A percentile compares a stretch with the other conserved stretches of the same genome.
Evolutionary conservation across 2,329 filamentous ascomycete species (phyloP).

Genomic region (Alternaria novae-zelandiae): DNA sequence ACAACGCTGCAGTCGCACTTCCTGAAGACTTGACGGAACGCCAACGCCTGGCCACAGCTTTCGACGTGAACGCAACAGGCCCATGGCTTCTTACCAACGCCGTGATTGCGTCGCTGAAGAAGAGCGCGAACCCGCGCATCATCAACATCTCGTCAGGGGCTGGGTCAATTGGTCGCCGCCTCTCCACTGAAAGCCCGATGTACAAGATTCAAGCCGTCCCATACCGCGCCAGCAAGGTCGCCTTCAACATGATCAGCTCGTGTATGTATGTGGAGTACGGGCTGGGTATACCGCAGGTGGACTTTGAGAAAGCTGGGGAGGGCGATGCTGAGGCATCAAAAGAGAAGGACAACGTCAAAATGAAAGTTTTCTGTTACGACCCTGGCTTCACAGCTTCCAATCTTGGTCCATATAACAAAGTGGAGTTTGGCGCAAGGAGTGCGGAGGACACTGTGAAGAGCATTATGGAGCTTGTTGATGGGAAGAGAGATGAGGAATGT

Average conservation of each 20-base stretch:
- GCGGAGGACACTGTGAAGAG: slow-evolving; percentile 41
- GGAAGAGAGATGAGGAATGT: slow-evolving; percentile 45
- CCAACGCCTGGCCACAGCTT: slow-evolving; percentile 31
- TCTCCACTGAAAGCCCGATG: slow-evolving; percentile 32
- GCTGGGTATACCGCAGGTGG: slow-evolving; percentile 13
- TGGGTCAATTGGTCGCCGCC: slow-evolving; percentile 40
- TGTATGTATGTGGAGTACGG: slow-evolving; percentile 42
- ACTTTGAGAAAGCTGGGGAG: not conserved
- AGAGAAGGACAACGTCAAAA: slow-evolving; percentile 12
- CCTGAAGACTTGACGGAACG: slow-evolving; percentile 25
- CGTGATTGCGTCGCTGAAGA: slow-evolving; percentile 24
- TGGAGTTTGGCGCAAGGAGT: slow-evolving; percentile 46
- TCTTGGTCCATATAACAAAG: slow-evolving; percentile 40
- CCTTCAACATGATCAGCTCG: slow-evolving; percentile 49
- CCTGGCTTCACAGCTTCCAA: slow-evolving; percentile 49
- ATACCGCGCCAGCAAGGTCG: slow-evolving; percentile 49
- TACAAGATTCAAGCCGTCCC: slow-evolving; percentile 35
- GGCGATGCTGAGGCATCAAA: not conserved
- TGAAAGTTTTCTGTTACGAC: slow-evolving; percentile 50
- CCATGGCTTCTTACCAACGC: slow-evolving; percentile 34
- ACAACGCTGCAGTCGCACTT: slow-evolving; percentile 46
- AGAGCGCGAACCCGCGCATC: slow-evolving; percentile 33
- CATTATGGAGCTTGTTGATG: slow-evolving; percentile 47
- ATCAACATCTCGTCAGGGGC: slow-evolving; percentile 47
- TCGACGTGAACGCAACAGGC: slow-evolving; percentile 40